Evolutionary conservation across 495 filamentous ascomycete genomes (phyloP), one percentile per base, ranked within the genome.

Genomic region (Tricharina praecox): DNA sequence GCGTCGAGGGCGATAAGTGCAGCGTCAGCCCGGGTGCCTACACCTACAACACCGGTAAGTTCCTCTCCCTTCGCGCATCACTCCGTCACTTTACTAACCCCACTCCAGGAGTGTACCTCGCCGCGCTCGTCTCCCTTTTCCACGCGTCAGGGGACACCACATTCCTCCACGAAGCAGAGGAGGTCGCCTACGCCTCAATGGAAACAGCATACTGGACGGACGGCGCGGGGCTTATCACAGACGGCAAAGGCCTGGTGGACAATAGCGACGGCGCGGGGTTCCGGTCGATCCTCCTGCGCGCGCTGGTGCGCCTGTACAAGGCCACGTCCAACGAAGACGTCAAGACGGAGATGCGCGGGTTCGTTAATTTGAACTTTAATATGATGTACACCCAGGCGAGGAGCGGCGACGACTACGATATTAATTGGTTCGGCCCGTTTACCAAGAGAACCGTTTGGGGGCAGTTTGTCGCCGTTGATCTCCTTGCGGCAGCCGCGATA

Each of bases 41-140:
- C 25, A 46, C 26, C 25, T 46, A 46, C 43, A 46, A 46, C 15
- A 46, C 43, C n/a, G 40, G 40, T 43, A 43, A 11, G 23, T 11
- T 4, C 10, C 11, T 26, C 18, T 24, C 37, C n/a, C 37, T 3
- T n/a, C n/a, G n/a, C n/a, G n/a, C n/a, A n/a, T n/a, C n/a, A n/a
- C n/a, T 40, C 10, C 28, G 18, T 15, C 10, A 19, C 37, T 40
- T 3, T 16, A 10, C 7, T 13, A 32, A 13, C 15, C n/a, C 37
- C 10, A 21, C 10, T 16, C 15, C 37, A 43, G 43, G 24, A 13
- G 30, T 46, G 5, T 46, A 33, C 30, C 33, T 46, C 24, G 43
- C 18, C 19, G 43, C 26, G 7, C 28, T 46, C 3, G 19, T 20
- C 11, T 33, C 25, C 7, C 43, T 46, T 1, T 46, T 23, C 43